Percentiles rank a stretch among this genome's conserved stretches.
phyloP scores from a whole-genome alignment of 2,329 filamentous ascomycete genomes.

The Zymoseptoria passerinii region DNA sequence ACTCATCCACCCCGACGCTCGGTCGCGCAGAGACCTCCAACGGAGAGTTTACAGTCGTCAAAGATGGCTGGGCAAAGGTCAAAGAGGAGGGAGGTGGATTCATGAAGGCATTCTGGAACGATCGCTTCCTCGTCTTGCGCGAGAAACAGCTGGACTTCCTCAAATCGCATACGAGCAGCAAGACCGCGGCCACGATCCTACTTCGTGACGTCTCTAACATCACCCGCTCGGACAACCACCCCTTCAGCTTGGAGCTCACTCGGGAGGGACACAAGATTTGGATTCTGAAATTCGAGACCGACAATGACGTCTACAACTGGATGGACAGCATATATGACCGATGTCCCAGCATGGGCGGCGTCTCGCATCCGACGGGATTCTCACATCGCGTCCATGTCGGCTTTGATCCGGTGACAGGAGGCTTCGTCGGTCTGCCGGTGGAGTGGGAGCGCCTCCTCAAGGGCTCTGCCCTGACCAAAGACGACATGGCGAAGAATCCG shows the following conservation, averaged over 20 bases:
- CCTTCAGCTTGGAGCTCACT: slow-evolving; percentile 90
- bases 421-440: slow-evolving; percentile 85
- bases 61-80: slow-evolving; percentile 68
- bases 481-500: slow-evolving; percentile 96
- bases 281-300: slow-evolving; percentile 86
- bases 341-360: slow-evolving; percentile 93
- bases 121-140: slow-evolving; percentile 82
- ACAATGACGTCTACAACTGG: slow-evolving; percentile 98
- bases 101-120: slow-evolving; percentile 60
- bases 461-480: slow-evolving; percentile 93
- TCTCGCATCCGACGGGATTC: slow-evolving; percentile 98
- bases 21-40: slow-evolving; percentile 34
- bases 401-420: slow-evolving; percentile 89
- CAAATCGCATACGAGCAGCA: slow-evolving; percentile 74
- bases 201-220: slow-evolving; percentile 85
- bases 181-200: slow-evolving; percentile 75
- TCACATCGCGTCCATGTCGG: slow-evolving; percentile 94
- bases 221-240: slow-evolving; percentile 80
- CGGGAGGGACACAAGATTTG: slow-evolving; percentile 78
- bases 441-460: slow-evolving; percentile 98
- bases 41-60: slow-evolving; percentile 35
- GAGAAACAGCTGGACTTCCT: slow-evolving; percentile 92
- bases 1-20: slow-evolving; percentile 32
- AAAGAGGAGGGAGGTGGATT: slow-evolving; percentile 79
- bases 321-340: slow-evolving; percentile 96